Conservation (phyloP, 139 green algal species). For the Tetraselmis chui region DNA sequence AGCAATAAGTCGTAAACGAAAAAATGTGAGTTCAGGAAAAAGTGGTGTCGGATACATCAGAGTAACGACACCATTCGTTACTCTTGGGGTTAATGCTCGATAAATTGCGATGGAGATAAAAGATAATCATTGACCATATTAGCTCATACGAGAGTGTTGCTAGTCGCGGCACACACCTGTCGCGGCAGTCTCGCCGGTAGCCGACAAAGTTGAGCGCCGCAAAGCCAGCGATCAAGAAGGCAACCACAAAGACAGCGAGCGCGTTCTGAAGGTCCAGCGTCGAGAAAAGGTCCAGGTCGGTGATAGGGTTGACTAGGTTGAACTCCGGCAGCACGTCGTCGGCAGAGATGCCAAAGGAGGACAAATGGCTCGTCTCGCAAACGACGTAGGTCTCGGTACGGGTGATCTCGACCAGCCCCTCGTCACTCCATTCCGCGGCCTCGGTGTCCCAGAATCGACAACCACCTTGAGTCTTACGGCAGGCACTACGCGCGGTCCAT, state of each 20-base stretch:
- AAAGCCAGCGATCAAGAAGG: constrained; percentile 8
- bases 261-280: constrained; percentile 20
- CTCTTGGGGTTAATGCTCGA: too few relatives aligned
- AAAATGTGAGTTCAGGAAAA: too few relatives aligned
- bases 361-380: constrained; percentile 24
- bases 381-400: constrained; percentile 10
- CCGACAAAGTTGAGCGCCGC: constrained; percentile 8
- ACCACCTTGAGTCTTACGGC: constrained; percentile 4
- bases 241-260: constrained; percentile 21
- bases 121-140: too few relatives aligned
- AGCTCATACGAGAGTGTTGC: background rate
- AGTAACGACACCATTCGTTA: too few relatives aligned
- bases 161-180: constrained; percentile 7
- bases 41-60: too few relatives aligned
- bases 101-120: too few relatives aligned
- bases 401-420: constrained; percentile 17
- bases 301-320: constrained; percentile 24
- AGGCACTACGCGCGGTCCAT: too few relatives aligned
- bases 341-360: constrained; percentile 16
- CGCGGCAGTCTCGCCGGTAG: constrained; percentile 15
- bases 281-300: constrained; percentile 18
- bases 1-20: too few relatives aligned
- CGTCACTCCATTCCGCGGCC: constrained; percentile 5
- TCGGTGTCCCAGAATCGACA: constrained; percentile 24
- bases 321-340: constrained; percentile 25